A percentile compares a stretch with the other conserved stretches of the same genome.
phyloP scores from a whole-genome alignment of 2,329 filamentous ascomycete species.

The Verticillium zaregamsianum region DNA sequence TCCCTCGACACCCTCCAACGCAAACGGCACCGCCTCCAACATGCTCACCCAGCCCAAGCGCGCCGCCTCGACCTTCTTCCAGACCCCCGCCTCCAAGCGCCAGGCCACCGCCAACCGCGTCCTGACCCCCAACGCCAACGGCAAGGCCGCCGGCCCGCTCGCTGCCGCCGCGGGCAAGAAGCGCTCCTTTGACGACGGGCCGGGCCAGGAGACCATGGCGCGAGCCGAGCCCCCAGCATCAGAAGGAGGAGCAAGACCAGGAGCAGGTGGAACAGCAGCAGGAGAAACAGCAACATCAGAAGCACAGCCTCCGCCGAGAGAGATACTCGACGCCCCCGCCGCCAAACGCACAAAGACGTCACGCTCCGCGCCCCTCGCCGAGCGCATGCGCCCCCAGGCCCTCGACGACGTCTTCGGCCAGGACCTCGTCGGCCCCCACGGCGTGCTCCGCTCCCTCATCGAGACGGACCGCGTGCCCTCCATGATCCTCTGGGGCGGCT shows the following conservation, averaged over 20 bases:
- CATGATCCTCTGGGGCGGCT: constrained; percentile 89
- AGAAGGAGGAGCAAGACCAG: constrained; percentile 3
- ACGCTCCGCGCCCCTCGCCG: constrained; percentile 78
- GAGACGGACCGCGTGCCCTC: constrained; percentile 82
- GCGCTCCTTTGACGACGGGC: background rate
- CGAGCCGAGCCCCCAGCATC: too few relatives aligned
- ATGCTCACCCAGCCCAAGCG: constrained; percentile 45
- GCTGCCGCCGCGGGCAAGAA: background rate
- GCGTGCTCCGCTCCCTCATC: constrained; percentile 83
- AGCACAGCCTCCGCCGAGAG: background rate
- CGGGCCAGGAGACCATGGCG: background rate
- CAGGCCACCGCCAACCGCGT: constrained; percentile 27
- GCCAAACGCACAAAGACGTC: constrained; percentile 66
- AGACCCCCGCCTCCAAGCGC: constrained; percentile 56
- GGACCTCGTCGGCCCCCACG: constrained; percentile 78
- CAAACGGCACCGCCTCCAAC: constrained; percentile 21
- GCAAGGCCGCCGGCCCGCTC: constrained; percentile 3
- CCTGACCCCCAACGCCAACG: constrained; percentile 4
- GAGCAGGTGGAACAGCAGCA: constrained; percentile 12
- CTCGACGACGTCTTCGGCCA: constrained; percentile 89
- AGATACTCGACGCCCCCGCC: constrained; percentile 30
- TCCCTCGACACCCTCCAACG: constrained; percentile 24
- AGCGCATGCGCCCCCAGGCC: constrained; percentile 83
- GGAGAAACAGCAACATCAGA: background rate
- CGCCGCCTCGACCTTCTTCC: constrained; percentile 54